A percentile compares a stretch with the other conserved stretches of the same genome.
Conservation (phyloP, 2,329 filamentous ascomycete genomes). For the Ophiobolus disseminans region DNA sequence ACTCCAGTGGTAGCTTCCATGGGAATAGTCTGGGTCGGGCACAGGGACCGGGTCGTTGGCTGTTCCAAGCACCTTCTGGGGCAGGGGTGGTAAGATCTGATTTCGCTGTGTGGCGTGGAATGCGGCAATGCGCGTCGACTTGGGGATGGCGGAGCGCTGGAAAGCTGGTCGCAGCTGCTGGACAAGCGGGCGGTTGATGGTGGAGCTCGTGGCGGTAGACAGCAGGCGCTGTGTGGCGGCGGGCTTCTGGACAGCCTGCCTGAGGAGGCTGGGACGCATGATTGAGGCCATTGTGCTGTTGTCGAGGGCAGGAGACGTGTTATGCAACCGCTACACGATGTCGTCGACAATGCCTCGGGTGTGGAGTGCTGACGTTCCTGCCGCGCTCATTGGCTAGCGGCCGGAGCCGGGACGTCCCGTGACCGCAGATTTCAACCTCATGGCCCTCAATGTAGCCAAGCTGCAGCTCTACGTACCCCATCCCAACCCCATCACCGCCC, state of each 20-base stretch:
- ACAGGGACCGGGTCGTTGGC: constrained; percentile 86
- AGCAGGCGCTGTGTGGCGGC: constrained; percentile 54
- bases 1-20: constrained; percentile 98
- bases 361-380: constrained; percentile 25
- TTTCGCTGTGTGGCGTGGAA: constrained; percentile 85
- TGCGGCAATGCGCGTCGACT: constrained; percentile 67
- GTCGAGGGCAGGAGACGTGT: neutral
- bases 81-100: constrained; percentile 80
- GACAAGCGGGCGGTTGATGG: constrained; percentile 44
- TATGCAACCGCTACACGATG: constrained; percentile 12
- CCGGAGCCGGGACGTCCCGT: constrained; percentile 26
- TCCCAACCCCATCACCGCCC: constrained; percentile 36
- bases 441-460: constrained; percentile 31
- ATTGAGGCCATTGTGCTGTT: constrained; percentile 59
- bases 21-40: constrained; percentile 73
- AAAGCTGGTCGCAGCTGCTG: constrained; percentile 50
- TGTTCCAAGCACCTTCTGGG: constrained; percentile 82
- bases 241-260: constrained; percentile 53
- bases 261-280: constrained; percentile 58
- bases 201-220: constrained; percentile 50
- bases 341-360: constrained; percentile 31
- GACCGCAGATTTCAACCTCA: constrained; percentile 30
- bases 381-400: constrained; percentile 24
- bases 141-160: constrained; percentile 50
- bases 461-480: constrained; percentile 30